Evolutionary conservation across 2,329 filamentous ascomycete genomes (phyloP), one percentile per base, ranked within the genome.

Genomic region (Fusarium sp.): DNA sequence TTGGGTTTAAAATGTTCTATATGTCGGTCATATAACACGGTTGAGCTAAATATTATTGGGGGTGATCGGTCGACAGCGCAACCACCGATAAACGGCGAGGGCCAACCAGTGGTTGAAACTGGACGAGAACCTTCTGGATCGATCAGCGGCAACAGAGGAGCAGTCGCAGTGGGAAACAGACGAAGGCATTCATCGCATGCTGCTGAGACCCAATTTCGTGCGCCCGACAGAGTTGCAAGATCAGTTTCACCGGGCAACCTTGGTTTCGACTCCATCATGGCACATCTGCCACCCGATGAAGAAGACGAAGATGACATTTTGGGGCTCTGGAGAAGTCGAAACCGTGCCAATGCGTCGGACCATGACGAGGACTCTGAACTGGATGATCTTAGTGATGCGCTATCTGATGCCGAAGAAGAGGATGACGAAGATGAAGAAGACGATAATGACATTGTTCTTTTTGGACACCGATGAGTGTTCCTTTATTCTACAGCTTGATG

Each of bases 1-100:
- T 83, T 98, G 6, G 96, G 96, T 1, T 83, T 97, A 45, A 97
- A 97, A 79, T 99, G 96, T 77, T 89, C 85, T 15, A 88, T 91
- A 36, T 92, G 90, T 74, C 82, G 84, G 41, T 91, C 89, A 4
- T 92, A 91, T 74, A 92, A 92, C 73, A 92, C 90, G 0, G 87
- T 86, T 16, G 87, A 91, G 73, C 78, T 91, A 28, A 86, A 87
- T 58, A 87, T 91, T 38, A 80, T 89, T 31, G 86, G 87, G 36
- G 76, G 80, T 13, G 76, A 76, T 37, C 72, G 67, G 7, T 40
- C 57, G 68, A 20, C 69, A 74, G 71, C 74, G 8, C 76, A 76
- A 42, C 71, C 72, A 16, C 62, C 75, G 15, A 51, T 67, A 18
- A 69, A 70, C 8, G 75, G 77, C 37, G 66, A 70, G 64, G 53